Evolutionary conservation across 257 asterid species (phyloP), one percentile per base, ranked within the genome.

Genomic region (Penstemon eatonii): DNA sequence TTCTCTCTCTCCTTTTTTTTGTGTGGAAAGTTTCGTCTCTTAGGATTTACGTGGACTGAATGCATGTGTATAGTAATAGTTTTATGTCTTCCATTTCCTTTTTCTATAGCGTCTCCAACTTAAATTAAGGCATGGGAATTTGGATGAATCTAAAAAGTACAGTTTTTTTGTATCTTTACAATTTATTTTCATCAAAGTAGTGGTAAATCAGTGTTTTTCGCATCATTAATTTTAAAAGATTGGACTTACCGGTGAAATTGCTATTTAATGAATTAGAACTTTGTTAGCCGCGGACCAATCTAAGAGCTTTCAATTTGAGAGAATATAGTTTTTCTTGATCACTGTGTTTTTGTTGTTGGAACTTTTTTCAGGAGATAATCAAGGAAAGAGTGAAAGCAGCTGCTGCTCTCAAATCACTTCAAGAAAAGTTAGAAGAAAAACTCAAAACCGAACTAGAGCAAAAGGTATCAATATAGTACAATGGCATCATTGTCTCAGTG

Each of bases 331-430:
- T 19, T n/a, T 69, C 18, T 41, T 76, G 60, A 63, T 73, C 72
- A 65, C 54, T 57, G 40, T n/a, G 39, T 13, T 6, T 47, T 51
- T 72, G 66, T 4, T 55, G 51, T 43, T 60, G 62, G 25, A 68
- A 63, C 64, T 57, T 12, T 78, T 69, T 73, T 60, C 87, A 94
- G 99, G 97, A 94, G 77, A 66, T 94, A 68, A 75, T 76, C 76
- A 91, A 81, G 78, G 99, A 94, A 83, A 89, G 79, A 77, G 82
- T 74, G 19, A 90, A 81, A 80, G 96, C 96, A 60, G 89, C 87
- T 15, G 96, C 86, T 60, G 92, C 99, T 73, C 90, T 91, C 66
- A 91, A 86, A 82, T 80, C 95, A 53, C 99, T 94, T 74, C 83
- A 89, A 78, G 96, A 94, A 65, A 82, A 80, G 66, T 75, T 87